Base-by-base conservation (phyloP, 2,329 filamentous ascomycete species). In the Talaromyces sp. region DNA sequence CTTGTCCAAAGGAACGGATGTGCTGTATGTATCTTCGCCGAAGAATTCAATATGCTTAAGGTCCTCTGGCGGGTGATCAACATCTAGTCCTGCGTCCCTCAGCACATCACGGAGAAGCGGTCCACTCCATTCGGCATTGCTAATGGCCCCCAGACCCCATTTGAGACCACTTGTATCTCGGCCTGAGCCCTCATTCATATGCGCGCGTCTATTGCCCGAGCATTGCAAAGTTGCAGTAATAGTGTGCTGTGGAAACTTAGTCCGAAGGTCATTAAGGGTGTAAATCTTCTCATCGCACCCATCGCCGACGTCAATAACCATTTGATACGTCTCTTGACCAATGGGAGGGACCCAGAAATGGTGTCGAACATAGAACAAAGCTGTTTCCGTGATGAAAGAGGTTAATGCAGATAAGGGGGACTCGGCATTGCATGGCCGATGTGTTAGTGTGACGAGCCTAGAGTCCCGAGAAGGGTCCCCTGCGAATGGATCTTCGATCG, bases 321-420 rank as follows among this genome's bases (percentile, higher is more conserved):
- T 63, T 17, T 68, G 66, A 61, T 85, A 76, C 5, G 73, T 69
- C 0, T 74, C 70, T 9, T 73, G 68, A 5, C 75, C 70, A 3
- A 69, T 62, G 5, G 71, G 69, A 1, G 83, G 83, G 36, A 86
- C 83, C 84, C 83, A 86, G 74, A 86, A 83, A 68, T 86, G 83
- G 60, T 86, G 84, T 17, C 83, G 78, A 13, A 85, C 79, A 62
- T 84, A 86, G 66, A 85, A 85, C 1, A 83, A 70, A 27, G 78
- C 73, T 37, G 79, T 81, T 3, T 80, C 80, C 0, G 83, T 86
- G 33, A 81, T 69, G 61, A 84, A 86, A 2, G 73, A 69, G 16
- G 70, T 70, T 22, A 86, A 75, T 30, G 75, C 75, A 2, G 75
- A 71, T 0, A 65, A 68, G 0, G 84, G 83, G 0, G 83, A 83